A percentile compares a stretch with the other conserved stretches of the same genome.
Evolutionary conservation across 2,329 filamentous ascomycete genomes (phyloP).

Genomic region (Mycocentrospora acerina): DNA sequence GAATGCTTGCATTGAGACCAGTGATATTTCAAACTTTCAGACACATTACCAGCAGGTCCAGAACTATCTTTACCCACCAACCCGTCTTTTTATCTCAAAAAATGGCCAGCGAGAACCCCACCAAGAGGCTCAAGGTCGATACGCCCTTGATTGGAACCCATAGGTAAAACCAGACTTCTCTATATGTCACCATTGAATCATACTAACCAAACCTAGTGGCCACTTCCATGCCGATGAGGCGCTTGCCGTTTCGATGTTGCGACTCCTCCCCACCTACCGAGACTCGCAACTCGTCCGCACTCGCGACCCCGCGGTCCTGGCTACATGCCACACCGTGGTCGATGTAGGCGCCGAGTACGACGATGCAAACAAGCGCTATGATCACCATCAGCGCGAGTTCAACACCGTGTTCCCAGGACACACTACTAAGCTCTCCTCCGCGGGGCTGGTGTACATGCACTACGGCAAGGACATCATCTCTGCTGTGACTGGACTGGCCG

Average conservation of each 20-base stretch:
- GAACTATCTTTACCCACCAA: too few species aligned
- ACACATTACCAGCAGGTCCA: neutral
- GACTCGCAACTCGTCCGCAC: conserved; percentile 78
- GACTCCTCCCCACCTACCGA: conserved; percentile 78
- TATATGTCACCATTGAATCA: conserved; percentile 2
- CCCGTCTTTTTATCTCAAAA: conserved; percentile 2
- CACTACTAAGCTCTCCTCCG: conserved; percentile 86
- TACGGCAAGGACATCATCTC: conserved; percentile 86
- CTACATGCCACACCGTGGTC: conserved; percentile 88
- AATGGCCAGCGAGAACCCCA: conserved; percentile 44
- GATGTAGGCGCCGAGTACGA: conserved; percentile 98
- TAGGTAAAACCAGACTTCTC: conserved; percentile 54
- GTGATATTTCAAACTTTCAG: conserved; percentile 2
- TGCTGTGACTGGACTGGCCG: conserved; percentile 59
- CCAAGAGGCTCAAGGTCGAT: conserved; percentile 82
- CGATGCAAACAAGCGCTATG: conserved; percentile 73
- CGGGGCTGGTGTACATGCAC: conserved; percentile 93
- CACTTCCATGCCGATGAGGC: conserved; percentile 99
- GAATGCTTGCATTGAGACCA: conserved; percentile 18
- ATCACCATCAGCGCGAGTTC: conserved; percentile 97
- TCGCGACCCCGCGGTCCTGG: conserved; percentile 76
- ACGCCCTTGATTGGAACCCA: conserved; percentile 79
- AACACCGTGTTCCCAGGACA: conserved; percentile 79
- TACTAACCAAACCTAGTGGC: conserved; percentile 54
- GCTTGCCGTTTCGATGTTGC: conserved; percentile 93